Evolutionary conservation across 2,329 filamentous ascomycete genomes (phyloP).

Genomic region (Cryphonectria japonica): DNA sequence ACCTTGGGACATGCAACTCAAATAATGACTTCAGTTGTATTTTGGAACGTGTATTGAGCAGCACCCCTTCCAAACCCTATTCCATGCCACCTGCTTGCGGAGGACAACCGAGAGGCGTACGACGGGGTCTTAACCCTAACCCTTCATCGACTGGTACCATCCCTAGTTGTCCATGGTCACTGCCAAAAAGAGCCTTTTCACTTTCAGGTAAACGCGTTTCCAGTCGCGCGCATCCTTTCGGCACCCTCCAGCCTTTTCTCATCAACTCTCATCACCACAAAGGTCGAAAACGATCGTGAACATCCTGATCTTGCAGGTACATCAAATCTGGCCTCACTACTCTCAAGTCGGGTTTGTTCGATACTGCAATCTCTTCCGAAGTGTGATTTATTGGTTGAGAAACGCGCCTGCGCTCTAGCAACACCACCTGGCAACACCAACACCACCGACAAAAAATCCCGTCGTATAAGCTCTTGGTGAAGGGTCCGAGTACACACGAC

Average conservation of each 20-base stretch:
- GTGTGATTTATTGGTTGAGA: background rate
- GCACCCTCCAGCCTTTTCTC: background rate
- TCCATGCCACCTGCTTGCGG: background rate
- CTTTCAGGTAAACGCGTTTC: background rate
- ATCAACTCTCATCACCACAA: background rate
- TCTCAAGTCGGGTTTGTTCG: background rate
- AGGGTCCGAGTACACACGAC: background rate
- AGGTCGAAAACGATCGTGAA: background rate
- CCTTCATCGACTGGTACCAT: background rate
- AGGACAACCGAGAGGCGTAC: background rate
- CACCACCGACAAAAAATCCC: background rate
- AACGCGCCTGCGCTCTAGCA: background rate
- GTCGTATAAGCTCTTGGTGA: background rate
- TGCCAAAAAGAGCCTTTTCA: slow-evolving; percentile 4
- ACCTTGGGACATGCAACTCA: too few relatives aligned
- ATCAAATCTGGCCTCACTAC: background rate
- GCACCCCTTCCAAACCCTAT: background rate
- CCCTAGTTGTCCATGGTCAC: background rate
- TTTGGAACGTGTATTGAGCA: too few relatives aligned
- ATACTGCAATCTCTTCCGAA: background rate
- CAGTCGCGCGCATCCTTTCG: background rate
- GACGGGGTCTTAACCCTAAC: background rate
- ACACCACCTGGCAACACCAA: background rate
- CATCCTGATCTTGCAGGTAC: background rate
- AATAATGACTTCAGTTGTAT: too few relatives aligned